phyloP scores from a whole-genome alignment of 2,329 filamentous ascomycete genomes.

The Thelonectria discophora region DNA sequence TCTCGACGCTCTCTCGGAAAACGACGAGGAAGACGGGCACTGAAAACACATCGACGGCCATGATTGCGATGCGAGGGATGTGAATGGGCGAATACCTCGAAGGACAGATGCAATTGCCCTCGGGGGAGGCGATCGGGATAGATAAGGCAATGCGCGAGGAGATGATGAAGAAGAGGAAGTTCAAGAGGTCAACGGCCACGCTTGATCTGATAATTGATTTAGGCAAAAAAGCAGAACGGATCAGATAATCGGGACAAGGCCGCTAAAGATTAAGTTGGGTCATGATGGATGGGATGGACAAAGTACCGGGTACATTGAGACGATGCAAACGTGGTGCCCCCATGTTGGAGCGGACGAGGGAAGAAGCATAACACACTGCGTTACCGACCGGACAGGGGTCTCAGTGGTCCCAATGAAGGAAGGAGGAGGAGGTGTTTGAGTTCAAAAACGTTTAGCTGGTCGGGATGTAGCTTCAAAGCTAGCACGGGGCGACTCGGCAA shows the following conservation, averaged over 20 bases:
- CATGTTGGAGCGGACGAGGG: not conserved
- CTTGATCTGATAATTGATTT: conserved; percentile 29
- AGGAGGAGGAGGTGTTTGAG: not conserved
- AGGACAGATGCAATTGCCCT: not conserved
- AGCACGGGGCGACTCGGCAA: conserved; percentile 35
- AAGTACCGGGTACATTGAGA: conserved; percentile 9
- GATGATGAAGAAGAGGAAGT: not conserved
- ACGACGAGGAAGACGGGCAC: conserved; percentile 89
- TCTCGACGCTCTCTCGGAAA: conserved; percentile 86
- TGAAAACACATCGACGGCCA: conserved; percentile 76
- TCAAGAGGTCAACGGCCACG: conserved; percentile 2
- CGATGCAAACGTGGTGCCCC: too few species aligned
- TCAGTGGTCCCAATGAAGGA: too few species aligned
- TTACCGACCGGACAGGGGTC: too few species aligned
- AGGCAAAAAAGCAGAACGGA: conserved; percentile 10
- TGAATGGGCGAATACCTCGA: not conserved
- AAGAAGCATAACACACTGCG: too few species aligned
- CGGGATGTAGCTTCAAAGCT: conserved; percentile 29
- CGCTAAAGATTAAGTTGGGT: not conserved
- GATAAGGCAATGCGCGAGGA: not conserved
- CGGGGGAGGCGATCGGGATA: conserved; percentile 1
- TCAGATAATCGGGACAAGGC: conserved; percentile 24
- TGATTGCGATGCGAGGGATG: conserved; percentile 42
- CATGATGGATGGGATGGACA: not conserved
- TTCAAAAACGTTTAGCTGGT: conserved; percentile 20